Conservation (phyloP, 768 basidiomycete species). For the Mycena latifolia region DNA sequence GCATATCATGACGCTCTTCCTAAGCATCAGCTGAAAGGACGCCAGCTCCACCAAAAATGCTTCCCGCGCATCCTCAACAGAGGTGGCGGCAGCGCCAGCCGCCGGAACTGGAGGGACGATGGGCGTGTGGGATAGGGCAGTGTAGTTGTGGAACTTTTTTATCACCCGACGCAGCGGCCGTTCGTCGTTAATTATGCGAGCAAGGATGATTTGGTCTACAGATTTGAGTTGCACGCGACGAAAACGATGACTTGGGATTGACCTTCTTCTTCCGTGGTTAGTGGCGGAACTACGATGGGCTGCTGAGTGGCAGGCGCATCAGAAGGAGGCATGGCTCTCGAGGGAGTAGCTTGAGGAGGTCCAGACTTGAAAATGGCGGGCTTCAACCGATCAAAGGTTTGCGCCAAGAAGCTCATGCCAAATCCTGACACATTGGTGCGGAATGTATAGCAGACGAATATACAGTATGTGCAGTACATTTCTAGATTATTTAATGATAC, state of each 20-base stretch:
- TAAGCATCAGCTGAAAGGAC: slow-evolving; percentile 78
- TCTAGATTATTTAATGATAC: slow-evolving; percentile 23
- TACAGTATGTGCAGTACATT: slow-evolving; percentile 2
- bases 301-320: slow-evolving; percentile 34
- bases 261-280: slow-evolving; percentile 77
- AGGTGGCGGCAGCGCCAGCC: slow-evolving; percentile 41
- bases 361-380: slow-evolving; percentile 4
- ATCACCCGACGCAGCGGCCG: slow-evolving; percentile 81
- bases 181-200: slow-evolving; percentile 87
- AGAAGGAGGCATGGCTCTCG: slow-evolving; percentile 16
- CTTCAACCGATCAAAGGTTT: slow-evolving; percentile 1
- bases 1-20: slow-evolving; percentile 87
- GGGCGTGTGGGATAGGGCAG: slow-evolving; percentile 66
- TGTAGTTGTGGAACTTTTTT: slow-evolving; percentile 85
- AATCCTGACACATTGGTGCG: neutral
- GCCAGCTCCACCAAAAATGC: slow-evolving; percentile 84
- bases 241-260: slow-evolving; percentile 29
- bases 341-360: neutral
- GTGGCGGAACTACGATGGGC: slow-evolving; percentile 54
- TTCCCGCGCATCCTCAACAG: slow-evolving; percentile 79
- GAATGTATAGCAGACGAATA: neutral
- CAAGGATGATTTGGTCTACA: slow-evolving; percentile 82
- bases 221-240: neutral
- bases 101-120: slow-evolving; percentile 47
- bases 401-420: slow-evolving; percentile 22